Base-by-base conservation (phyloP, 2,329 filamentous ascomycete genomes). In the Stemphylium beticola region DNA sequence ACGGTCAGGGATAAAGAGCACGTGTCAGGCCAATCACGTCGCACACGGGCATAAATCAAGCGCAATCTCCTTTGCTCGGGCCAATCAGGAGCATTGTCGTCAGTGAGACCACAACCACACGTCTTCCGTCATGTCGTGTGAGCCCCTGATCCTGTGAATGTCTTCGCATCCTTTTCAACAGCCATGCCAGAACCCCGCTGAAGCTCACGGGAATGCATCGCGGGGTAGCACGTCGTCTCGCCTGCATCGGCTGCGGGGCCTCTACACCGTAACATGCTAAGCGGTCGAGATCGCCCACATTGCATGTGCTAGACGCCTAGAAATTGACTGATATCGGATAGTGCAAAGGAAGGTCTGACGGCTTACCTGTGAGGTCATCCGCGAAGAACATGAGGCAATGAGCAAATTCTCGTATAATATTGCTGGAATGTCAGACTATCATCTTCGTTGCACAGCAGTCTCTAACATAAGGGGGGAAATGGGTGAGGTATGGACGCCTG, bases 11-110 rank as follows among this genome's bases (percentile, higher is more conserved):
- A 33, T 45, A 17, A 51, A 41, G 32, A n/a, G 11, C 24, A 26
- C 36, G 40, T 24, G 22, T 31, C 40, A 40, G 22, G 41, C 52
- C 46, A 55, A 55, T 55, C 47, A 55, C 11, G n/a, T 51, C 36
- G 41, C 39, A 18, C 26, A 15, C n/a, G 22, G 22, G 41, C 47
- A 45, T 40, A 39, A 55, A 45, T 36, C 52, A 37, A 15, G 32
- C 40, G 46, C 41, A 37, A 55, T 55, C 42, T 53, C 38, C 24
- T 53, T 12, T 10, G 24, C 26, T 18, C 14, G 22, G 32, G 32
- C 50, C 50, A 53, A 53, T 53, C 49, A 51, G 22, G 24, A 38
- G 22, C 48, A 44, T 37, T 12, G 26, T 29, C 26, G 26, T 29
- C 26, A 29, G 26, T 11, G 2, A 29, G 26, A 26, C 18, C 14